Conservation (phyloP, 2,329 filamentous ascomycete species). For the Arthrinium puccinioides region DNA sequence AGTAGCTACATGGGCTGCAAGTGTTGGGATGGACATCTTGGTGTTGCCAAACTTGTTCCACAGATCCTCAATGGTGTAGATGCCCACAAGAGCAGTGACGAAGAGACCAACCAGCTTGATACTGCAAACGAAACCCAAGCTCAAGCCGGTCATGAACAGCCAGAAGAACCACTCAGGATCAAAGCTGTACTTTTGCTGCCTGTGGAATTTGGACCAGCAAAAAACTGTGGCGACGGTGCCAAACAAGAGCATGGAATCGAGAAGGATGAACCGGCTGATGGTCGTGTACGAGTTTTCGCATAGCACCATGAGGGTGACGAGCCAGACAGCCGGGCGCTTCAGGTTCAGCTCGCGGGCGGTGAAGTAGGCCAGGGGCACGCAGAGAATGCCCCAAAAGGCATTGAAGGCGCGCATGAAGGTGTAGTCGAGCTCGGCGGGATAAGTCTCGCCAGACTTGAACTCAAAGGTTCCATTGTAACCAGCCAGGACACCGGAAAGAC, state of each 20-base stretch:
- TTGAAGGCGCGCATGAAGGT: slow-evolving; percentile 99
- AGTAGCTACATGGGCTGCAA: slow-evolving; percentile 71
- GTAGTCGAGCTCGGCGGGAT: slow-evolving; percentile 90
- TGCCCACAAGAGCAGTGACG: slow-evolving; percentile 84
- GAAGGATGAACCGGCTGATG: slow-evolving; percentile 94
- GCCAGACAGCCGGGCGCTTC: slow-evolving; percentile 81
- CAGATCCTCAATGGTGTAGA: slow-evolving; percentile 93
- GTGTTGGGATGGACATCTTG: slow-evolving; percentile 64
- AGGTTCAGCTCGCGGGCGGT: slow-evolving; percentile 89
- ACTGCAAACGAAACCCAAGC: slow-evolving; percentile 96
- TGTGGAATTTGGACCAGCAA: slow-evolving; percentile 96
- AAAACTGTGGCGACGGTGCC: slow-evolving; percentile 97
- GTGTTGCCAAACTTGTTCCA: slow-evolving; percentile 97
- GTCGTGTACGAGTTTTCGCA: slow-evolving; percentile 99
- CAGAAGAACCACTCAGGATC: slow-evolving; percentile 89
- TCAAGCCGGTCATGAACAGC: slow-evolving; percentile 88
- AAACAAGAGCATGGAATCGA: slow-evolving; percentile 97
- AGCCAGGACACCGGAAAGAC: slow-evolving; percentile 89
- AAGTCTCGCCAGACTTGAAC: slow-evolving; percentile 97
- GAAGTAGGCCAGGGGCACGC: slow-evolving; percentile 89
- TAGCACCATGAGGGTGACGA: slow-evolving; percentile 92
- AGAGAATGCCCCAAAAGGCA: slow-evolving; percentile 85
- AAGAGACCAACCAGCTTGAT: slow-evolving; percentile 98
- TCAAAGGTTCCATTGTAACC: slow-evolving; percentile 99
- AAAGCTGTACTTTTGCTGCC: slow-evolving; percentile 78